Base-by-base conservation (phyloP, 1,284 basidiomycete genomes). In the Ustilago lituana region DNA sequence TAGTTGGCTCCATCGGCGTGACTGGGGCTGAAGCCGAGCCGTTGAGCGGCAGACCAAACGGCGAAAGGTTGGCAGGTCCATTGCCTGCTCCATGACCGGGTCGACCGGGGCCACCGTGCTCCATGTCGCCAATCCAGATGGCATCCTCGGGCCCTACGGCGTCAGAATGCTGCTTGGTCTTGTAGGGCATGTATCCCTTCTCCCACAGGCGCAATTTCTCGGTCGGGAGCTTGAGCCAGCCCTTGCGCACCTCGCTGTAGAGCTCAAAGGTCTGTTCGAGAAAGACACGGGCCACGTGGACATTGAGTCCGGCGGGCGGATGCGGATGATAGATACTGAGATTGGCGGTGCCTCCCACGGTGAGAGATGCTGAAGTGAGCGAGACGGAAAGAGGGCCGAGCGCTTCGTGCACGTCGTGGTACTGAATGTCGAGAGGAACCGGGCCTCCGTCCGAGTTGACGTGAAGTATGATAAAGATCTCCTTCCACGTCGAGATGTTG, bases 121-220 rank as follows among this genome's bases (percentile, higher is more conserved):
- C 73, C 49, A 55, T 64, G 23, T 70, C 61, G 8, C 56, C 67
- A 20, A 73, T 63, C 76, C 76, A 78, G 19, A 78, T 57, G 19
- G 66, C 52, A 39, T 77, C 76, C 32, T 73, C 49, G 9, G 65
- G 67, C 4, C 58, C 68, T 3, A 41, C 36, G 7, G 47, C 48
- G 32, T 71, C 63, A 3, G 59, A 65, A 19, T 64, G 50, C 53
- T 78, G 70, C 52, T 71, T 70, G 39, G 63, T 26, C 62, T 79
- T 79, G 66, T 78, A 78, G 4, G 79, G 76, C 71, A 81, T 76
- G 49, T 59, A 61, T 3, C 80, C 80, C 20, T 73, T 65, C 54
- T 82, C 80, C 74, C 78, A 81, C 11, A 82, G 53, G 8, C 76
- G 64, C 35, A 77, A 57, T 67, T 79, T 82, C 26, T 82, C 79